Base-by-base conservation (phyloP, 495 filamentous ascomycete genomes). In the Venustampulla echinocandica region DNA sequence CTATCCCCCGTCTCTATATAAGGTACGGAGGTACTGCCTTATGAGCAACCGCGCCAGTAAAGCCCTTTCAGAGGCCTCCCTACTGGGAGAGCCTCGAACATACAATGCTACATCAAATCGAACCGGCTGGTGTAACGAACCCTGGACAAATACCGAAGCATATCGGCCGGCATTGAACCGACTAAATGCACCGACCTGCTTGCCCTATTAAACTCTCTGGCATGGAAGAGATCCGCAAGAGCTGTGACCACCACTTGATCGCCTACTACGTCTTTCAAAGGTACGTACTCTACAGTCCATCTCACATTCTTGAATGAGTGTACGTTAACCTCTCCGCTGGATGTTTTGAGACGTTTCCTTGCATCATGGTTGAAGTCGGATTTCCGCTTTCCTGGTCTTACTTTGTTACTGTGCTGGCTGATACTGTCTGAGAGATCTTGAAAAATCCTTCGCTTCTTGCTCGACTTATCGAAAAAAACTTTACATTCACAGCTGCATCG, bases 21-120 rank as follows among this genome's bases (percentile, higher is more conserved):
- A 44, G 42, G 42, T 44, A 44, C 27, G 17, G 27, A 44, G 42
- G 42, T 44, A 44, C 40, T 48, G 36, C 45, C 23, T 48, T 14
- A 48, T 48, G 46, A 42, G 36, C 36, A 24, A 48, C 46, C 46
- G 25, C 14, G 36, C 46, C 37, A 41, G 37, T 34, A 42, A 42
- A 33, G 23, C 46, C 36, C 27, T 49, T 20, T 20, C 30, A 44
- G 40, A 44, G 47, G 39, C 47, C 52, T 21, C 47, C 40, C 42
- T 46, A 42, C 49, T 34, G 15, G 49, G 33, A 50, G 47, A 50
- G 47, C 47, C 47, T 50, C 47, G 28, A 44, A 44, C 41, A 39
- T 50, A 50, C n/a, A 24, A 46, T 51, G 34, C 42, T 23, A 45
- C 1, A 46, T 51, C 49, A 25, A 51, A 51, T 46, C 35, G 49